These are phyloP conservation scores for Aspergillus asperescens DNA, from an alignment of 495 filamentous ascomycete genomes.

Conservation along the genomic window DNA sequence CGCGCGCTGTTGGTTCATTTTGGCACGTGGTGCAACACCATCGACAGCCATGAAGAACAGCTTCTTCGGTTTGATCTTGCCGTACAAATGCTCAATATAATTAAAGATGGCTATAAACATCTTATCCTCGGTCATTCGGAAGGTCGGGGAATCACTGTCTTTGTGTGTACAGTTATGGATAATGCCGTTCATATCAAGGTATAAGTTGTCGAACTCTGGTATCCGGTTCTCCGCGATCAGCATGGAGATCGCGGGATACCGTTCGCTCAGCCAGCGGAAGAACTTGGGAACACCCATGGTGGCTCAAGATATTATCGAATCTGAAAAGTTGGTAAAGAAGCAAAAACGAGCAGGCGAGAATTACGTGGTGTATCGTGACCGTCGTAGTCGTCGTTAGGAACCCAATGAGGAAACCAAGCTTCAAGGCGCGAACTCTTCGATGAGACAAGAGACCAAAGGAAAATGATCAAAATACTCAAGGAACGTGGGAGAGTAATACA, in stretches of 20 bases:
- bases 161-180: slow-evolving; percentile 99
- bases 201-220: slow-evolving; percentile 97
- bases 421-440: slow-evolving; percentile 16
- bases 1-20: slow-evolving; percentile 99
- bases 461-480: slow-evolving; percentile 15
- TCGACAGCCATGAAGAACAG: slow-evolving; percentile 99
- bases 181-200: slow-evolving; percentile 99
- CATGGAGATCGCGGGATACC: slow-evolving; percentile 98
- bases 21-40: slow-evolving; percentile 93
- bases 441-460: slow-evolving; percentile 15
- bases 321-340: neutral
- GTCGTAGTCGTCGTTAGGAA: slow-evolving; percentile 21
- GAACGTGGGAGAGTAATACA: slow-evolving; percentile 14
- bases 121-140: slow-evolving; percentile 92
- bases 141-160: slow-evolving; percentile 82
- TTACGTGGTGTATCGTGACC: slow-evolving; percentile 14
- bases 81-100: slow-evolving; percentile 98
- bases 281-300: slow-evolving; percentile 92
- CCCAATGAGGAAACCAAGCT: slow-evolving; percentile 19
- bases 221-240: slow-evolving; percentile 98
- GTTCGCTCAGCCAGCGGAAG: slow-evolving; percentile 94
- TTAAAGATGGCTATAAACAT: slow-evolving; percentile 99
- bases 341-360: slow-evolving; percentile 1
- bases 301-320: slow-evolving; percentile 16
- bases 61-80: slow-evolving; percentile 96